A percentile compares a stretch with the other conserved stretches of the same genome.
These are phyloP conservation scores for Chalciporus sphaerocephalus DNA, from an alignment of 768 basidiomycete species.

Conservation along the genomic window DNA sequence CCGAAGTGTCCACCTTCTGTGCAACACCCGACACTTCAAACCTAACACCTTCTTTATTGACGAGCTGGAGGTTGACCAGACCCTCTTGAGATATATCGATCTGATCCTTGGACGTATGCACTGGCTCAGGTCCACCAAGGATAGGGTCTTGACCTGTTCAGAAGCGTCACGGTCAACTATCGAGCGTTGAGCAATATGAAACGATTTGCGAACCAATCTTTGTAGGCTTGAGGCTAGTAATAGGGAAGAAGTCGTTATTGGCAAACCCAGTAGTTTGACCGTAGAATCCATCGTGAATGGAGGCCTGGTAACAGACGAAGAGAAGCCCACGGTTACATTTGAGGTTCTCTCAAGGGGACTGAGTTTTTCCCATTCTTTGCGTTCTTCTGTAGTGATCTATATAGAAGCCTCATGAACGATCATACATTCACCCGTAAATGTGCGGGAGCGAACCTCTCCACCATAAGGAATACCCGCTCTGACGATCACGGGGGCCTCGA, in stretches of 20 bases:
- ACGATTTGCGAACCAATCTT: conserved; percentile 18
- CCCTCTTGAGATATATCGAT: not conserved
- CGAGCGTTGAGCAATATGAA: too few relatives aligned
- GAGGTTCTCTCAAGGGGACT: not conserved
- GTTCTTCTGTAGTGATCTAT: conserved; percentile 15
- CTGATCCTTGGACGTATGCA: too few relatives aligned
- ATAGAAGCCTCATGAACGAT: too few relatives aligned
- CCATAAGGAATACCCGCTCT: conserved; percentile 37
- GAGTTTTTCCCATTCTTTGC: not conserved
- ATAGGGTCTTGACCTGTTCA: conserved; percentile 30
- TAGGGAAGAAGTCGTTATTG: conserved; percentile 24
- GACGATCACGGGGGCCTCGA: conserved; percentile 25
- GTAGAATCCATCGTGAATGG: conserved; percentile 35
- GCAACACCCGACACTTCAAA: too few relatives aligned
- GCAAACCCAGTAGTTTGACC: conserved; percentile 23
- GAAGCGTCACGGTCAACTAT: too few relatives aligned
- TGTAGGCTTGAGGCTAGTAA: conserved; percentile 10
- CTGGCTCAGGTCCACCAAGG: too few relatives aligned
- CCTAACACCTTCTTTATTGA: too few relatives aligned
- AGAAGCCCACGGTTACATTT: conserved; percentile 17
- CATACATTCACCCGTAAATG: too few relatives aligned
- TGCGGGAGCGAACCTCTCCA: too few relatives aligned
- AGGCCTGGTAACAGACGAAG: conserved; percentile 36
- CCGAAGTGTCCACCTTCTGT: not conserved
- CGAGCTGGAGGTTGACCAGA: not conserved